Evolutionary conservation across 2,329 filamentous ascomycete genomes (phyloP).

Genomic region (Diaporthe destruens): DNA sequence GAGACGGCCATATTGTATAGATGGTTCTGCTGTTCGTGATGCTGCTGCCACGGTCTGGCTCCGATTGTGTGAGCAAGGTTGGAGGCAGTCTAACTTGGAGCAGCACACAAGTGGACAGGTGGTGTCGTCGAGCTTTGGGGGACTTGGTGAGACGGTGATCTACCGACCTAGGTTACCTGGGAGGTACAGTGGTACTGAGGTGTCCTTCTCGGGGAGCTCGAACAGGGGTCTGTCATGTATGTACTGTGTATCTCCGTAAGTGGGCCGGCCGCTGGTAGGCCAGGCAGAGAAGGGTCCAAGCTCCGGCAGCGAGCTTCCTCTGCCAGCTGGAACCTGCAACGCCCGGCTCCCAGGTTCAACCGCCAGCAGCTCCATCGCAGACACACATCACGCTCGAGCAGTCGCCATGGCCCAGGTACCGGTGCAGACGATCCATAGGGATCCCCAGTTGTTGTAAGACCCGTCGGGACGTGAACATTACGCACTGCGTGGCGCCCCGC

Average conservation of each 20-base stretch:
- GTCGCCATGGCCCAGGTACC: constrained; percentile 82
- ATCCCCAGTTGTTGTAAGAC: constrained; percentile 95
- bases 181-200: constrained; percentile 18
- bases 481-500: constrained; percentile 35
- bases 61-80: background rate
- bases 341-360: background rate
- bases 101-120: background rate
- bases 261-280: background rate
- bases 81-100: background rate
- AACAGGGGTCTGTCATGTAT: constrained; percentile 1
- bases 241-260: background rate
- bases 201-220: constrained; percentile 33
- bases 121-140: constrained; percentile 1
- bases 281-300: background rate
- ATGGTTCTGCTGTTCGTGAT: background rate
- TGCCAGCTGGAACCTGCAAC: constrained; percentile 2
- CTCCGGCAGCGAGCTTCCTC: constrained; percentile 18
- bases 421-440: constrained; percentile 96
- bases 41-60: background rate
- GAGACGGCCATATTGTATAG: constrained; percentile 55
- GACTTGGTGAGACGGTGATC: constrained; percentile 26
- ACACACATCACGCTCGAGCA: constrained; percentile 7
- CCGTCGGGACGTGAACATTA: constrained; percentile 18
- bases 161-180: no score
- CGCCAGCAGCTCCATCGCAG: constrained; percentile 14